Evolutionary conservation across 2,329 filamentous ascomycete genomes (phyloP), one percentile per base, ranked within the genome.

Genomic region (Verticillium klebahnii): DNA sequence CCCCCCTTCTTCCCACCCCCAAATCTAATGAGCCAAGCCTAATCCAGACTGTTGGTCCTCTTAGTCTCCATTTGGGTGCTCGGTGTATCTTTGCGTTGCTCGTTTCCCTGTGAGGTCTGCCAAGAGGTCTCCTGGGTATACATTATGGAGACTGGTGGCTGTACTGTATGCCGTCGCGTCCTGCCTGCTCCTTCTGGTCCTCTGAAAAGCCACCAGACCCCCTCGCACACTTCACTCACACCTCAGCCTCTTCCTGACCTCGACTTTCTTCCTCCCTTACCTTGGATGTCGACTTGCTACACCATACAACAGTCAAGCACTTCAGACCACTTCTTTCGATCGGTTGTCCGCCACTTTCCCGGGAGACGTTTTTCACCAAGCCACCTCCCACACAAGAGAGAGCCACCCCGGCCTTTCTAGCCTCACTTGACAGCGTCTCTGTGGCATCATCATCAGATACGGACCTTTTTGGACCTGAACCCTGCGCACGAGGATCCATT

Each of bases 11-110:
- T 19, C 19, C 45, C 58, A 31, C 58, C 40, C 58, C 61, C 64
- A 56, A 63, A 62, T 65, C 64, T 63, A 61, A 64, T 58, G 57
- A 65, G 64, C 63, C 64, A 66, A 66, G 64, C 64, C 45, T 60
- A 63, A 65, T 63, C 64, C 64, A 63, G 61, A 25, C 60, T 62
- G 64, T 66, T 66, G 64, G 64, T 66, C 61, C 61, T 60, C 31
- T 59, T 66, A 58, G 63, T 63, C 61, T 64, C 57, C 58, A 63
- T 63, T 59, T 63, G 60, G 63, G n/a, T 11, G 36, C 60, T 65
- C 64, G 63, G 62, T 60, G 57, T 63, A 65, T 65, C 63, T 65
- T 52, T 52, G 11, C 12, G 45, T 52, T 52, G 12, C 19, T 52
- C 45, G 45, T 23, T 52, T 52, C 45, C 45, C 45, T 52, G 39